phyloP scores from a whole-genome alignment of 257 asterid species.

The Mentha longifolia region DNA sequence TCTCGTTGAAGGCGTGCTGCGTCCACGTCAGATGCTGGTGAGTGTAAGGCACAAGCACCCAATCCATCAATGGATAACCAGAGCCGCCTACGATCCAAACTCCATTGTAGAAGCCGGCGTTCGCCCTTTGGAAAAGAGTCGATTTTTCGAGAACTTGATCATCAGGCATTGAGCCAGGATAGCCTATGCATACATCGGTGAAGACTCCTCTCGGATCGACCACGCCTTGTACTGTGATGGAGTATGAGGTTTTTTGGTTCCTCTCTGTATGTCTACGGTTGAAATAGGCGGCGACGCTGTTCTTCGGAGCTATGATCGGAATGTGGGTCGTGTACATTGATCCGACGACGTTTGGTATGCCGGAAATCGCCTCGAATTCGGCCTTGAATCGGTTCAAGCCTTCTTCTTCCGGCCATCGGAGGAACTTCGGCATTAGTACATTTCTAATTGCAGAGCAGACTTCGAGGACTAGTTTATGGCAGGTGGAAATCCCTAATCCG shows the following conservation, averaged over 20 bases:
- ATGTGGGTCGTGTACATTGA: conserved; percentile 54
- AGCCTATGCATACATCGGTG: conserved; percentile 50
- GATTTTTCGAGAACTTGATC: conserved; percentile 55
- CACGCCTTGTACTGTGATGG: conserved; percentile 52
- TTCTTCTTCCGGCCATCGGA: conserved; percentile 46
- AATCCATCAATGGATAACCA: conserved; percentile 49
- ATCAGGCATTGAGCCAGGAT: conserved; percentile 57
- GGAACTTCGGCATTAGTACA: conserved; percentile 47
- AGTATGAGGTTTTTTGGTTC: conserved; percentile 48
- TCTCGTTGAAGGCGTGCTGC: conserved; percentile 53
- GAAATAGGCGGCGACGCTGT: conserved; percentile 44
- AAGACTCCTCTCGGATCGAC: conserved; percentile 46
- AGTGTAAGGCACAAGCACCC: conserved; percentile 53
- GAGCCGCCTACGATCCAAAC: conserved; percentile 51
- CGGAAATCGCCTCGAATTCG: conserved; percentile 41
- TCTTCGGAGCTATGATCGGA: conserved; percentile 45
- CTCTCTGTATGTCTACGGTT: conserved; percentile 49
- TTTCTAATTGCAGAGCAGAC: conserved; percentile 48
- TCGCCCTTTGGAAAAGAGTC: conserved; percentile 48
- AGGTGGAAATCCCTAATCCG: conserved; percentile 49
- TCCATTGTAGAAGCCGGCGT: conserved; percentile 45
- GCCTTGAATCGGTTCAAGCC: conserved; percentile 7
- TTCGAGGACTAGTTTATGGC: conserved; percentile 51
- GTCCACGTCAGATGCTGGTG: conserved; percentile 57
- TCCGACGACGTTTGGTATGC: conserved; percentile 50